Evolutionary conservation across 305 asterid genomes (phyloP).

Genomic region (Solanum hybrid): DNA sequence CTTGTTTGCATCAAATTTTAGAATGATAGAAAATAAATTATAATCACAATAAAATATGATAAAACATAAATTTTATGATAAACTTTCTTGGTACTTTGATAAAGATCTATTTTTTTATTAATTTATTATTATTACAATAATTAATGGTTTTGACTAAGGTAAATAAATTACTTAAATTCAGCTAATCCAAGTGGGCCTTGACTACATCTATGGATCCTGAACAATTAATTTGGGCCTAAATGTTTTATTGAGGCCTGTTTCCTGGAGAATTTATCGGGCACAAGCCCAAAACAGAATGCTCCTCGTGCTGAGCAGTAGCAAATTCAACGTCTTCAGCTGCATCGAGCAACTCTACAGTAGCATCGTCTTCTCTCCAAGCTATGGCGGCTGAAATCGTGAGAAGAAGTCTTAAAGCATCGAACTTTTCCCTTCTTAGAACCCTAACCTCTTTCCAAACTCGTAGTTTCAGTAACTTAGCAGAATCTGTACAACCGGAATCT

Average conservation of each 20-base stretch:
- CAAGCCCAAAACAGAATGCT: not conserved
- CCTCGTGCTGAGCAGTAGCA: not conserved
- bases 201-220: too few relatives aligned
- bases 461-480: constrained; percentile 28
- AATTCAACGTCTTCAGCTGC: not conserved
- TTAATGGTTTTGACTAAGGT: too few relatives aligned
- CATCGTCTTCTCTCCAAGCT: not conserved
- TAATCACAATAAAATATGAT: too few relatives aligned
- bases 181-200: too few relatives aligned
- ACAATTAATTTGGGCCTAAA: not conserved
- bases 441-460: constrained; percentile 23
- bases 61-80: too few relatives aligned
- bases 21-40: too few relatives aligned
- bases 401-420: constrained; percentile 37
- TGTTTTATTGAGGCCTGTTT: not conserved
- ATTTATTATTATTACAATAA: too few relatives aligned
- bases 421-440: constrained; percentile 17
- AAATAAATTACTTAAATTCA: too few relatives aligned
- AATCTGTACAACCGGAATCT: constrained; percentile 28
- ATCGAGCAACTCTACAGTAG: not conserved
- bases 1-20: too few relatives aligned
- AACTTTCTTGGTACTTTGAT: too few relatives aligned
- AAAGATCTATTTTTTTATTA: too few relatives aligned
- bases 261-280: not conserved
- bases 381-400: constrained; percentile 50